Evolutionary conservation across 176 grass and related monocot genomes (phyloP), one percentile per base, ranked within the genome.

Genomic region (Themeda triandra): DNA sequence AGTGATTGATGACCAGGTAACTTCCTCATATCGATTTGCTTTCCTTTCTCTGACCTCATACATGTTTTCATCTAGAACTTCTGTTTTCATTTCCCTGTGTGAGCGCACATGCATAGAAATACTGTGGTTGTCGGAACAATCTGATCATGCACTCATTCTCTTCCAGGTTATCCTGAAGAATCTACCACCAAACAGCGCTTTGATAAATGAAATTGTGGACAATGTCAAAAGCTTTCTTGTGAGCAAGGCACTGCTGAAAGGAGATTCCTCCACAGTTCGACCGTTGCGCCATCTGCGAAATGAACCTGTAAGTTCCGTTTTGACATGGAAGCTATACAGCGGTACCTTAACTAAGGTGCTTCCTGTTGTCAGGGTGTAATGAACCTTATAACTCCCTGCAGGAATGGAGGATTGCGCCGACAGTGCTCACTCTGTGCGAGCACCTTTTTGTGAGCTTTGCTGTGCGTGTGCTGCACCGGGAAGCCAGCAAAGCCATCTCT

Each of bases 371-470:
- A 54, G 56, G 13, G 23, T 82, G n/a, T n/a, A 21, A 29, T 10
- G 8, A 51, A 13, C 13, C 65, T 63, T 63, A 11, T 24, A 71
- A 64, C 64, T 82, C 56, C 21, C n/a, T 85, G 73, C 84, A 96
- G 94, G 91, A 93, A 58, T 96, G 94, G 94, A 86, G 82, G 88
- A 83, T 96, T 54, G 91, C 88, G 6, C 94, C 94, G 2, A 96
- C 91, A 6, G 82, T 96, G 29, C 54, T 96, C 58, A 93, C 94
- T 39, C 76, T 96, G 35, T 93, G 88, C 8, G 94, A 96, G 75
- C 94, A 96, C 77, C 77, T 96, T 44, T 96, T 96, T 28, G 94
- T 96, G 77, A 83, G 94, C 84, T 93, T 93, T 15, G 91, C 94
- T 0, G 92, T 96, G 75, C 88, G 88, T 24, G 28, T 83, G 67